phyloP scores from a whole-genome alignment of 2,329 filamentous ascomycete genomes.

The Aureobasidium vineae region DNA sequence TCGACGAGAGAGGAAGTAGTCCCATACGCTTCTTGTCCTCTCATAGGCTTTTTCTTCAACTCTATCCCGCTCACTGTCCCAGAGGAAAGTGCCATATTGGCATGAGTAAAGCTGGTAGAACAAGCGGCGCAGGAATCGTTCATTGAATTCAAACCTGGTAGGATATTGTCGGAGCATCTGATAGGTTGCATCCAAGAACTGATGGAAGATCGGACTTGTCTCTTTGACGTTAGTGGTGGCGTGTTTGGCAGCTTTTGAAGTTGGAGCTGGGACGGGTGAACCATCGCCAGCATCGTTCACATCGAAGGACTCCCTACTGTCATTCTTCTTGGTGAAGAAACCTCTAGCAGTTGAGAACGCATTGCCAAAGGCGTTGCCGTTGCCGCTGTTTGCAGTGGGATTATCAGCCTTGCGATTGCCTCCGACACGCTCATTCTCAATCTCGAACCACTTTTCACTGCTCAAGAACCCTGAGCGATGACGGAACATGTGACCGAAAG shows the following conservation, averaged over 20 bases:
- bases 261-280: conserved; percentile 44
- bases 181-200: conserved; percentile 93
- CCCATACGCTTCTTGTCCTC: conserved; percentile 75
- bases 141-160: conserved; percentile 91
- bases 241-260: conserved; percentile 44
- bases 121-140: conserved; percentile 82
- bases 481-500: conserved; percentile 97
- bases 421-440: conserved; percentile 76
- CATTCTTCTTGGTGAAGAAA: conserved; percentile 80
- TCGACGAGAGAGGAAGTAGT: conserved; percentile 82
- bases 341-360: conserved; percentile 75
- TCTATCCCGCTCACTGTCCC: conserved; percentile 85
- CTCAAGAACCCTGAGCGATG: conserved; percentile 84
- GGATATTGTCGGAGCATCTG: conserved; percentile 84
- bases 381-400: conserved; percentile 58
- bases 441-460: conserved; percentile 90
- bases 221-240: conserved; percentile 80
- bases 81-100: conserved; percentile 95
- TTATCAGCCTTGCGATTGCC: conserved; percentile 44
- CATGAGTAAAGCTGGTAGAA: conserved; percentile 94
- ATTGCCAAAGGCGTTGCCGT: conserved; percentile 77
- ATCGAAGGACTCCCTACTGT: conserved; percentile 64
- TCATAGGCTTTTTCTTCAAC: conserved; percentile 25
- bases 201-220: conserved; percentile 94
- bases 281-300: conserved; percentile 53